Conservation (phyloP, 768 basidiomycete genomes). For the Rhodotorula graminis region DNA sequence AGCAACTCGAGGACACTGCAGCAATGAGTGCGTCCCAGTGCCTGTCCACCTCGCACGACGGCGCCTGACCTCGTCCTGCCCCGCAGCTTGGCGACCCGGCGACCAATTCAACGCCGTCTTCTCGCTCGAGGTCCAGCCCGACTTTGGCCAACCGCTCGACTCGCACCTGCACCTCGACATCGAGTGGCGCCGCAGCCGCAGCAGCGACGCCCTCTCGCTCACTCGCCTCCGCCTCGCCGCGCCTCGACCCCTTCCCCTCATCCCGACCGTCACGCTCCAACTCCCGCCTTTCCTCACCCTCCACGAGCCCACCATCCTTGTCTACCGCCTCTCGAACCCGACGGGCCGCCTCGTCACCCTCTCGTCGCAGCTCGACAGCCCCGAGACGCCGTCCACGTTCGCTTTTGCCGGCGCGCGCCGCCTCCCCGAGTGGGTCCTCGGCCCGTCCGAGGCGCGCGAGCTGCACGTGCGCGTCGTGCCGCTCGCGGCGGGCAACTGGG, state of each 20-base stretch:
- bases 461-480: conserved; percentile 16
- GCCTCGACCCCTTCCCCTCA: conserved; percentile 62
- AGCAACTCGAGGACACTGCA: too few relatives aligned
- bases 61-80: background rate
- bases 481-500: conserved; percentile 2
- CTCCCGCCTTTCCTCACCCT: conserved; percentile 63
- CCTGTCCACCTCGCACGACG: background rate
- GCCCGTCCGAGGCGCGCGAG: conserved; percentile 55
- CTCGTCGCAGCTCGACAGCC: conserved; percentile 65
- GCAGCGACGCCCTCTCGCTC: background rate
- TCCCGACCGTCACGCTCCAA: conserved; percentile 57
- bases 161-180: conserved; percentile 34
- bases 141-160: background rate
- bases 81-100: conserved; percentile 41
- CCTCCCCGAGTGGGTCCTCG: conserved; percentile 64
- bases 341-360: conserved; percentile 60
- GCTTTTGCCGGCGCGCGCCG: conserved; percentile 70
- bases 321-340: conserved; percentile 61
- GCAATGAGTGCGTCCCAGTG: conserved; percentile 48
- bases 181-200: conserved; percentile 40
- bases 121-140: conserved; percentile 49
- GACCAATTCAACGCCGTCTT: conserved; percentile 63
- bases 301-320: conserved; percentile 42
- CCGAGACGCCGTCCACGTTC: conserved; percentile 58
- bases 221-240: conserved; percentile 49